A percentile compares a stretch with the other conserved stretches of the same genome.
These are phyloP conservation scores for Clarireedia sp. DNA, from an alignment of 2,329 filamentous ascomycete species.

Conservation along the genomic window DNA sequence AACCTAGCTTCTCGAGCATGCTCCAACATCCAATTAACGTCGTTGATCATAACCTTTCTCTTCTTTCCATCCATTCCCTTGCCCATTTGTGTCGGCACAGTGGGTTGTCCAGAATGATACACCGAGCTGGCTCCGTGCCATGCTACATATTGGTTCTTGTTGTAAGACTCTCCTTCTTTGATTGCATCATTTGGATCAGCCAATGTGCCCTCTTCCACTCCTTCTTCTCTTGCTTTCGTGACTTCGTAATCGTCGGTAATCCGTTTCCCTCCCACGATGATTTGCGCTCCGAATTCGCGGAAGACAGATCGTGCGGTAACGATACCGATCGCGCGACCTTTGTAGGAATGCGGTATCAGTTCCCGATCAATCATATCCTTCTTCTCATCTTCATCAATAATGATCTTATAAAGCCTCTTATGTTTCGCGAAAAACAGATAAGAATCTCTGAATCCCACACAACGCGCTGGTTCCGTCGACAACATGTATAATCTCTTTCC, in stretches of 20 bases:
- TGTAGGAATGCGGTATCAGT: conserved; percentile 97
- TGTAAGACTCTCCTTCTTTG: conserved; percentile 76
- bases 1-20: conserved; percentile 88
- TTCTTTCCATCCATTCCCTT: conserved; percentile 73
- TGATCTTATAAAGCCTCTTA: conserved; percentile 92
- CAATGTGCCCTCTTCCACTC: conserved; percentile 77
- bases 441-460: conserved; percentile 93
- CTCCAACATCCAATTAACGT: conserved; percentile 93
- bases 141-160: conserved; percentile 97
- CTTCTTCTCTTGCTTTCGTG: conserved; percentile 63
- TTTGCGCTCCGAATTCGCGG: conserved; percentile 88
- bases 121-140: conserved; percentile 97
- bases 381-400: conserved; percentile 96
- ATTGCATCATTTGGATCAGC: conserved; percentile 86
- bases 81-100: conserved; percentile 65
- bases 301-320: conserved; percentile 96
- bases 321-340: conserved; percentile 92
- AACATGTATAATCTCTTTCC: conserved; percentile 92
- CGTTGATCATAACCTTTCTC: conserved; percentile 78
- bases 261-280: conserved; percentile 82
- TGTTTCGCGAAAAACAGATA: conserved; percentile 99
- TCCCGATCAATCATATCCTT: conserved; percentile 90
- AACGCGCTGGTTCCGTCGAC: conserved; percentile 93
- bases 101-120: conserved; percentile 76
- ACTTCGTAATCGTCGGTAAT: conserved; percentile 88